A percentile compares a stretch with the other conserved stretches of the same genome.
phyloP scores from a whole-genome alignment of 306 rosid species.

The Astragalus glycyphyllos region DNA sequence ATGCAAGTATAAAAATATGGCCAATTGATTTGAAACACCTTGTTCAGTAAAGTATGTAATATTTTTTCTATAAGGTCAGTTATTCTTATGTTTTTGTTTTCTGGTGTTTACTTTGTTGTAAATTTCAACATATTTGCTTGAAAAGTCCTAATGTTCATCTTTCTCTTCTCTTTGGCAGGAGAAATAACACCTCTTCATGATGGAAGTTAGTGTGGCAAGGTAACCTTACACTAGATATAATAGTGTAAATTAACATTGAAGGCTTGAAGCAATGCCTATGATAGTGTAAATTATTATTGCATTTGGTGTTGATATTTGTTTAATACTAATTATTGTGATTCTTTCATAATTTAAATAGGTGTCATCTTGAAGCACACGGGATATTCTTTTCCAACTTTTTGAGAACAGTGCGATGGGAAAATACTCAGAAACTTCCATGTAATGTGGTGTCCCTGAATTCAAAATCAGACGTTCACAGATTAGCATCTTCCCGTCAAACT shows the following conservation, averaged over 20 bases:
- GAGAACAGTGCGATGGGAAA: conserved; percentile 46
- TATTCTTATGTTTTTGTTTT: conserved; percentile 23
- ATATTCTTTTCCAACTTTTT: conserved; percentile 45
- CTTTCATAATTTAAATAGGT: conserved; percentile 42
- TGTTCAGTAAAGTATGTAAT: too few species aligned
- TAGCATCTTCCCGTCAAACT: conserved; percentile 42
- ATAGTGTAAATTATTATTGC: background rate
- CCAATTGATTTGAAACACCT: too few species aligned
- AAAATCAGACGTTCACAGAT: conserved; percentile 36
- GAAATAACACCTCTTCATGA: conserved; percentile 37
- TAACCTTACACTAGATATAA: conserved; percentile 16
- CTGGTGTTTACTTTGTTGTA: background rate
- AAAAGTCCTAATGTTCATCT: conserved; percentile 14
- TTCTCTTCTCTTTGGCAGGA: conserved; percentile 36
- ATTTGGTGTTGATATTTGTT: background rate
- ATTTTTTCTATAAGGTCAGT: background rate
- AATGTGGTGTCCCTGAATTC: conserved; percentile 30
- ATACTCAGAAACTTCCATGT: conserved; percentile 25
- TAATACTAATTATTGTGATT: conserved; percentile 11
- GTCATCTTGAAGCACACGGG: conserved; percentile 46
- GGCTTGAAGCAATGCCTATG: conserved; percentile 3
- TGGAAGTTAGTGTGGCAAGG: conserved; percentile 53
- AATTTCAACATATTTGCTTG: conserved; percentile 23
- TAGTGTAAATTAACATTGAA: conserved; percentile 10
- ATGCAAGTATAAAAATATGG: too few species aligned